Base-by-base conservation (phyloP, 768 basidiomycete genomes). In the Fistulinella prunicolor region DNA sequence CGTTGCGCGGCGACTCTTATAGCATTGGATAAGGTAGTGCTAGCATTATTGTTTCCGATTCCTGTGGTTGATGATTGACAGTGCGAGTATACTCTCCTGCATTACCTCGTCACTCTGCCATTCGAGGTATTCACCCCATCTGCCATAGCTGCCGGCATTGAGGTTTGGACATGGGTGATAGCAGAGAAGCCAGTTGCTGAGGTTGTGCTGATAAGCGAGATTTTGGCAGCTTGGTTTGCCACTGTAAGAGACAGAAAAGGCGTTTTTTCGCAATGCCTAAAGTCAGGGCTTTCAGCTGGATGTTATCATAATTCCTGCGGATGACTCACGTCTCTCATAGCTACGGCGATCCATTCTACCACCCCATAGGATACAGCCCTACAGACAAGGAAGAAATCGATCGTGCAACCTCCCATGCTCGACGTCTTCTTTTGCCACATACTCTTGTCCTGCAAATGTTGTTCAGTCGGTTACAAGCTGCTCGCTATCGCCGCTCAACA, bases 161-260 rank as follows among this genome's bases (percentile, higher is more conserved):
- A 98, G 61, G 86, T 87, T 9, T 98, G 96, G 96, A 92, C 88
- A 3, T 97, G 94, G 94, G 78, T 96, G 0, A 86, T 96, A 44
- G 82, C 89, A 13, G 89, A 95, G 63, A 82, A 89, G 49, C 84
- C 89, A 0, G 78, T 79, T 39, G 73, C 87, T 10, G 94, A 97
- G 66, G 80, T 94, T 40, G 81, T 84, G 2, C 67, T 97, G 17
- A 86, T 97, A 77, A 73, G 81, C 5, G 94, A 97, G 59, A 80
- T 98, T 42, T 71, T 90, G 38, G 80, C 89, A 3, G 88, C 89
- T 3, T 99, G 96, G 96, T 77, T 85, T 40, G 77, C 80, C 46
- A 89, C 89, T 5, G 87, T 97, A 50, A 80, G 78, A 53, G 74
- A 80, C 30, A 77, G 82, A 49, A 85, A 79, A 54, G 96, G 96